Conservation (phyloP, 2,329 filamentous ascomycete species). For the Ophiostoma ulmi region DNA sequence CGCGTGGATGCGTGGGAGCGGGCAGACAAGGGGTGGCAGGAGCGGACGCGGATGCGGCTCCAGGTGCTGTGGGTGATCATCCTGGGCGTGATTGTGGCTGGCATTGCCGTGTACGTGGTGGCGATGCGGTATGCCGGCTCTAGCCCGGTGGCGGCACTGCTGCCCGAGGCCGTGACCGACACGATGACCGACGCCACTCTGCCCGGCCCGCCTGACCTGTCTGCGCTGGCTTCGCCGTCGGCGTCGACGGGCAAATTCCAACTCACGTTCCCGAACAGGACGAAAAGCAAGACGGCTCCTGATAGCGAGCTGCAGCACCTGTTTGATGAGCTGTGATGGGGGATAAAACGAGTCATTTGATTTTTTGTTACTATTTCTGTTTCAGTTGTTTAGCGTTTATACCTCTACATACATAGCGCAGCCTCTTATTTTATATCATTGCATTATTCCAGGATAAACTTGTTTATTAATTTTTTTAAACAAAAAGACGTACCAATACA, state of each 20-base stretch:
- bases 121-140: constrained; percentile 30
- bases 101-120: constrained; percentile 43
- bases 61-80: constrained; percentile 60
- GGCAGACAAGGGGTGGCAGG: constrained; percentile 62
- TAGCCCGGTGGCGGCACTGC: too few relatives aligned
- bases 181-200: neutral
- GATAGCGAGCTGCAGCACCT: constrained; percentile 19
- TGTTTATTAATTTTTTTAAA: too few relatives aligned
- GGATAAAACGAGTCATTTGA: too few relatives aligned
- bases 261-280: constrained; percentile 19
- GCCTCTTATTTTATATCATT: neutral
- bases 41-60: constrained; percentile 58
- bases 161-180: too few relatives aligned
- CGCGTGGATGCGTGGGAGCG: constrained; percentile 64
- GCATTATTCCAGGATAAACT: neutral
- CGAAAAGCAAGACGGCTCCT: neutral
- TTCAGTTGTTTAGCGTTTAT: neutral
- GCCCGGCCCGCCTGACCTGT: constrained; percentile 14
- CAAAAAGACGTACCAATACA: neutral
- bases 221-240: neutral
- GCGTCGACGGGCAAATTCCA: constrained; percentile 13
- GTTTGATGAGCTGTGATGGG: constrained; percentile 25
- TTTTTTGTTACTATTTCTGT: neutral
- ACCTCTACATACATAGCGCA: neutral
- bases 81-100: constrained; percentile 44